These are phyloP conservation scores for Colletotrichum filicis DNA, from an alignment of 2,329 filamentous ascomycete genomes.

Conservation along the genomic window DNA sequence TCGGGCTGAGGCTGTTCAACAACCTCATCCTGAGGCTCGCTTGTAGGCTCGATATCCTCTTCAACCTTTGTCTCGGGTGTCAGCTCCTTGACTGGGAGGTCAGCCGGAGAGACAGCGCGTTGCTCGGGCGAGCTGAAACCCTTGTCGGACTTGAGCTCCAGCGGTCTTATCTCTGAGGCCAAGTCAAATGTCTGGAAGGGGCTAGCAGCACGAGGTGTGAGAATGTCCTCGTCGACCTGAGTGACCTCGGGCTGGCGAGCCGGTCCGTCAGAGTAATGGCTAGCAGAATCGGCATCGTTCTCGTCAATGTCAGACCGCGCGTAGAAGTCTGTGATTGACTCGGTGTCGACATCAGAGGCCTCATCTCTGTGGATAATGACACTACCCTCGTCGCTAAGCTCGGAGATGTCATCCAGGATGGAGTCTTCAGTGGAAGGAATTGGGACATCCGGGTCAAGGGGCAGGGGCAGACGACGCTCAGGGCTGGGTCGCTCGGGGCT, in stretches of 20 bases:
- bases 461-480: slow-evolving; percentile 58
- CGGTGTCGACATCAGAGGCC: slow-evolving; percentile 71
- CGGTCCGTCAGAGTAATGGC: slow-evolving; percentile 63
- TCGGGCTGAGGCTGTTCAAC: background rate
- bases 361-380: slow-evolving; percentile 77
- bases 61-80: slow-evolving; percentile 12
- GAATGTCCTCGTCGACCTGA: slow-evolving; percentile 55
- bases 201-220: slow-evolving; percentile 61
- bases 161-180: slow-evolving; percentile 28
- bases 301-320: slow-evolving; percentile 63
- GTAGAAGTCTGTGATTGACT: slow-evolving; percentile 75
- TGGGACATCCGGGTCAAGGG: slow-evolving; percentile 87
- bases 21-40: background rate
- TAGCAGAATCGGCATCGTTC: slow-evolving; percentile 62
- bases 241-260: slow-evolving; percentile 30
- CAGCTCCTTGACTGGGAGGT: slow-evolving; percentile 1
- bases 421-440: slow-evolving; percentile 87
- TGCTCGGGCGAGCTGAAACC: slow-evolving; percentile 36
- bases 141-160: slow-evolving; percentile 33
- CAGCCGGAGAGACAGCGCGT: slow-evolving; percentile 38
- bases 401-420: slow-evolving; percentile 54
- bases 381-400: slow-evolving; percentile 61
- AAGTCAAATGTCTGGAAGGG: slow-evolving; percentile 42
- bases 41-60: slow-evolving; percentile 7
- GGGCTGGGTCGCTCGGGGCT: slow-evolving; percentile 62